phyloP scores from a whole-genome alignment of 345 rosid genomes.

The Eucalyptus grandis region DNA sequence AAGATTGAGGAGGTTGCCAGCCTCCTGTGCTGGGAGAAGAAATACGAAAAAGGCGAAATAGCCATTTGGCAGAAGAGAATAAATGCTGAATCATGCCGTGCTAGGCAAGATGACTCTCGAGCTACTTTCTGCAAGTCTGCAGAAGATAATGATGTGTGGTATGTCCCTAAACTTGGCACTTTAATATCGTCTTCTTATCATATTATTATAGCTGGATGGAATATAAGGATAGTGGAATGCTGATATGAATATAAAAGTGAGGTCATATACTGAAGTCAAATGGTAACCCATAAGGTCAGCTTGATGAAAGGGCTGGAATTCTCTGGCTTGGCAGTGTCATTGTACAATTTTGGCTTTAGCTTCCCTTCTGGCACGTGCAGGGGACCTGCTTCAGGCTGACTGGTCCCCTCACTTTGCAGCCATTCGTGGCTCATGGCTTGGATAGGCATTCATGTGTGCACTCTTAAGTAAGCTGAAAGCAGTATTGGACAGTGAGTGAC shows the following conservation, averaged over 20 bases:
- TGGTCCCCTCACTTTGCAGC: neutral
- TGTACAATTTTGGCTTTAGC: neutral
- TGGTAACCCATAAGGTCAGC: neutral
- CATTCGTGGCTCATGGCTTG: neutral
- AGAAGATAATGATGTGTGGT: constrained; percentile 85
- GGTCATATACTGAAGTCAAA: neutral
- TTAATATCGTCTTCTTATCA: neutral
- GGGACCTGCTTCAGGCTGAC: neutral
- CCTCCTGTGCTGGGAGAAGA: constrained; percentile 97
- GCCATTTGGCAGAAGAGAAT: constrained; percentile 92
- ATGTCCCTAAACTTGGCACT: neutral
- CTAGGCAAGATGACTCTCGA: constrained; percentile 51
- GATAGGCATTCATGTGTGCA: neutral
- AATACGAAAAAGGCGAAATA: constrained; percentile 78
- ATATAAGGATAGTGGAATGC: neutral
- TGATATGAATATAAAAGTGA: neutral
- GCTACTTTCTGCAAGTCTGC: constrained; percentile 62
- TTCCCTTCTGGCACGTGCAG: neutral
- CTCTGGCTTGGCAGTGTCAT: neutral
- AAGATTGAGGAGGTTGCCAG: constrained; percentile 80
- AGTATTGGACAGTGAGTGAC: neutral
- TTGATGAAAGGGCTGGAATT: neutral
- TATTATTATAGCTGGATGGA: neutral
- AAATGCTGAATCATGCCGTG: constrained; percentile 46
- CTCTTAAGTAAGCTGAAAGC: neutral